Base-by-base conservation (phyloP, 2,329 filamentous ascomycete genomes). In the Thermoascus crustaceus region DNA sequence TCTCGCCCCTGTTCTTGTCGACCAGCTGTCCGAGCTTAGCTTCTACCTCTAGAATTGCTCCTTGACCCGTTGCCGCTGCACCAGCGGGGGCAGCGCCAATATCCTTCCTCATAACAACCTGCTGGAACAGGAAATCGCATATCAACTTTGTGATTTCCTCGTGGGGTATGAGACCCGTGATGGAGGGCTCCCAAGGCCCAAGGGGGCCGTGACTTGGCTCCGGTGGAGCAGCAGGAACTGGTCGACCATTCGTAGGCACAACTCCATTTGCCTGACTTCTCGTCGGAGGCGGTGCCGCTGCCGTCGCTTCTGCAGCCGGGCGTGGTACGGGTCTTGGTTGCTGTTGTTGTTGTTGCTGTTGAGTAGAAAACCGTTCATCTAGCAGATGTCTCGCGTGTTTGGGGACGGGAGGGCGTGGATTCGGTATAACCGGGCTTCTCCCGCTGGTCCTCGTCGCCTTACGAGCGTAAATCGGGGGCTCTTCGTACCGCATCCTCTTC, bases 21-120 rank as follows among this genome's bases (percentile, higher is more conserved):
- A 89, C 75, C 9, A 96, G 71, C 17, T 78, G 81, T 11, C 91
- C 91, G 31, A 96, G 69, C 60, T 96, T 96, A 7, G 87, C 91
- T 64, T 98, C 91, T 36, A 98, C 84, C 61, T 98, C 91, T 35
- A 95, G 79, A 41, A 85, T 75, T 9, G 87, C 80, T 5, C 77
- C 78, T 10, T 75, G 71, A 34, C 73, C 73, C 10, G 67, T 61
- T 13, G 82, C 73, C 46, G 82, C 77, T 20, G 72, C 60, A 14
- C 61, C 55, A 7, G 70, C 65, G 37, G 71, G 63, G 1, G 56
- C 72, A 23, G 79, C 69, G 7, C 65, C 67, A 34, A 78, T 61
- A 45, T 84, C 76, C n/a, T 73, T 68, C 41, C 78, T 77, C 34
- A 72, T 67, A 5, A 91, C 71, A 11, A 91, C 80, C 37, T 82